Conservation (phyloP, 2,329 filamentous ascomycete genomes). For the Chalara sp. region DNA sequence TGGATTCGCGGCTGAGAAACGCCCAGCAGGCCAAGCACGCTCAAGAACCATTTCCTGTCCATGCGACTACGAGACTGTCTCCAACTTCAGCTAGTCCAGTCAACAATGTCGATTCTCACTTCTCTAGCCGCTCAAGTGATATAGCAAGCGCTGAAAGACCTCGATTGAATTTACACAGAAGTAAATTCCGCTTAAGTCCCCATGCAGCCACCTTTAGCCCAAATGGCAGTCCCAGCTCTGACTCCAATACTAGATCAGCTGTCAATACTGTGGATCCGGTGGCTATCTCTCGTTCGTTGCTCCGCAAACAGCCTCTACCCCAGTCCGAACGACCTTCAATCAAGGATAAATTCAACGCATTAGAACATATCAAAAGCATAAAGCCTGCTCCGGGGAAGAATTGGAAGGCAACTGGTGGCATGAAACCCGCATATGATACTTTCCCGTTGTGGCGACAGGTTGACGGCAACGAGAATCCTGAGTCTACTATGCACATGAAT, state of each 20-base stretch:
- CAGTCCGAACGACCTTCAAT: slow-evolving; percentile 48
- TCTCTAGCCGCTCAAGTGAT: slow-evolving; percentile 46
- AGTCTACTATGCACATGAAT: slow-evolving; percentile 57
- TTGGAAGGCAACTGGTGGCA: slow-evolving; percentile 72
- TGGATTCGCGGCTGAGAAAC: slow-evolving; percentile 23
- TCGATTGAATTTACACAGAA: slow-evolving; percentile 58
- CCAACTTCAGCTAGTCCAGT: slow-evolving; percentile 71
- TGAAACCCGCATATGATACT: slow-evolving; percentile 79
- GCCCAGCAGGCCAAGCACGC: slow-evolving; percentile 22
- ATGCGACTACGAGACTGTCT: slow-evolving; percentile 62
- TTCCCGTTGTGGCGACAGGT: too few species aligned
- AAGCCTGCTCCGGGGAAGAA: slow-evolving; percentile 49
- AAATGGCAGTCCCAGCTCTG: slow-evolving; percentile 49
- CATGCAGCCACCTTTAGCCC: slow-evolving; percentile 78
- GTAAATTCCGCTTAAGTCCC: slow-evolving; percentile 81
- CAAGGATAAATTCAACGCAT: slow-evolving; percentile 52
- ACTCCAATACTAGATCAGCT: slow-evolving; percentile 68
- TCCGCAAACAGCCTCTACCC: slow-evolving; percentile 64
- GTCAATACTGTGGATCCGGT: slow-evolving; percentile 29
- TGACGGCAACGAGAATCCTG: slow-evolving; percentile 63
- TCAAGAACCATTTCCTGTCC: slow-evolving; percentile 15
- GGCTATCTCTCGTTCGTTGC: slow-evolving; percentile 42
- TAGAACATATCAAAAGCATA: slow-evolving; percentile 49
- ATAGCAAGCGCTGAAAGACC: slow-evolving; percentile 44
- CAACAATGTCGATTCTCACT: slow-evolving; percentile 44